These are phyloP conservation scores for sweet orange (Citrus sinensis) DNA, from an alignment of 345 rosid species.

Conservation along the genomic window DVS_A1.0 CM039162.1:3162501-3163000, in stretches of 20 bases:
- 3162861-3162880: constrained; percentile 43
- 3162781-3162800: constrained; percentile 44
- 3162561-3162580: not conserved
- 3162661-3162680: constrained; percentile 26
- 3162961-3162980: constrained; percentile 58
- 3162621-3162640: constrained; percentile 39
- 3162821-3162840: constrained; percentile 46
- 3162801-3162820: constrained; percentile 64
- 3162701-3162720: constrained; percentile 41
- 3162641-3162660: constrained; percentile 51
- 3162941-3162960: constrained; percentile 69
- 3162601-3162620: constrained; percentile 61
- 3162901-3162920: constrained; percentile 59
- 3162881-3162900: constrained; percentile 61
- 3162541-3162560: constrained; percentile 33
- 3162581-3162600: constrained; percentile 25
- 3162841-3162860: constrained; percentile 56
- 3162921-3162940: constrained; percentile 48
- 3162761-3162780: constrained; percentile 70
- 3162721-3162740: constrained; percentile 48
- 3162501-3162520: constrained; percentile 36
- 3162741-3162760: constrained; percentile 61
- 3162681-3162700: constrained; percentile 58
- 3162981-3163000: constrained; percentile 27
- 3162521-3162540: constrained; percentile 19